phyloP scores from a whole-genome alignment of 2,329 filamentous ascomycete species.

The Cladophialophora carrionii region DNA sequence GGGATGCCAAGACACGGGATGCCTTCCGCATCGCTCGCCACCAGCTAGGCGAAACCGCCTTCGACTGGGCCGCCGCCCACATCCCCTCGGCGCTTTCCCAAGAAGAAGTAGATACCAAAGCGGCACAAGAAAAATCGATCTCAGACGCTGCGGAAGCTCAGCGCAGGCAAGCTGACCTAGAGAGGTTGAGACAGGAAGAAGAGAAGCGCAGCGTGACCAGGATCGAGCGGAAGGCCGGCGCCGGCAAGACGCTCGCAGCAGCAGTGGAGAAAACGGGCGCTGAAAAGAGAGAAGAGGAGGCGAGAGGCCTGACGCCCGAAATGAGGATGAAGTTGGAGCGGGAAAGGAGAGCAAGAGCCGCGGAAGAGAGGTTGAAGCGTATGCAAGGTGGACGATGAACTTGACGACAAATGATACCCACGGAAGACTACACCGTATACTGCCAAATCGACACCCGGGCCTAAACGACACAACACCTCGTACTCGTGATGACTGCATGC shows the following conservation, averaged over 20 bases:
- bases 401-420: not conserved
- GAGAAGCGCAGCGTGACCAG: conserved; percentile 43
- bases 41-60: conserved; percentile 75
- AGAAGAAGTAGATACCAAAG: conserved; percentile 70
- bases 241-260: conserved; percentile 59
- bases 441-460: not conserved
- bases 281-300: conserved; percentile 81
- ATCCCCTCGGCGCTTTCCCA: conserved; percentile 73
- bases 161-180: conserved; percentile 73
- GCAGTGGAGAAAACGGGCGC: conserved; percentile 70
- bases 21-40: conserved; percentile 86
- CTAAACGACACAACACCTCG: not conserved
- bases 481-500: not conserved
- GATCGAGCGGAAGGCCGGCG: conserved; percentile 55
- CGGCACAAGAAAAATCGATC: conserved; percentile 70
- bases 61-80: conserved; percentile 76
- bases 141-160: conserved; percentile 69
- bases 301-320: conserved; percentile 81
- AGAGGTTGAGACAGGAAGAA: conserved; percentile 70
- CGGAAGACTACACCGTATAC: not conserved
- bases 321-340: conserved; percentile 82
- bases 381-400: conserved; percentile 53
- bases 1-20: conserved; percentile 82
- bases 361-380: conserved; percentile 79
- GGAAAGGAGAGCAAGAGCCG: conserved; percentile 85